A percentile compares a stretch with the other conserved stretches of the same genome.
Evolutionary conservation across 345 rosid species (phyloP).

Genomic region (Rubroshorea leprosula): DNA sequence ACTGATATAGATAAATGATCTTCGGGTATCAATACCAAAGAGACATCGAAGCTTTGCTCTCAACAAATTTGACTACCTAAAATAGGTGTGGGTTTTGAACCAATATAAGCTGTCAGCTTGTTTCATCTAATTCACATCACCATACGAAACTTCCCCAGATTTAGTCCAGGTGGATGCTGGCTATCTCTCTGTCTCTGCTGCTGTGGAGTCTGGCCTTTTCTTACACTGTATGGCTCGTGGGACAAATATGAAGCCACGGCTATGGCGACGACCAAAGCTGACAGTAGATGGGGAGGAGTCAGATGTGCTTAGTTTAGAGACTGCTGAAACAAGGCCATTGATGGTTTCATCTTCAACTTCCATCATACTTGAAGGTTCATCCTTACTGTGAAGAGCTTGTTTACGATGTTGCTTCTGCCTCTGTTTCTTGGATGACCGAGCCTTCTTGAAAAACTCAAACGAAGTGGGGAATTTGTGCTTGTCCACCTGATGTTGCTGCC

Average conservation of each 20-base stretch:
- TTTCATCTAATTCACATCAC: too few species aligned
- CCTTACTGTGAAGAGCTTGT: conserved; percentile 24
- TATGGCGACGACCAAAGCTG: conserved; percentile 76
- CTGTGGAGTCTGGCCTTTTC: conserved; percentile 29
- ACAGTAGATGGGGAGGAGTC: conserved; percentile 67
- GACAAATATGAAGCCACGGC: conserved; percentile 66
- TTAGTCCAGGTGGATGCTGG: neutral
- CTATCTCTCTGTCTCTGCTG: conserved; percentile 24
- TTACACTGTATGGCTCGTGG: conserved; percentile 59
- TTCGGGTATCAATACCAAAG: too few species aligned
- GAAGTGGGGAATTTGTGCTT: conserved; percentile 87
- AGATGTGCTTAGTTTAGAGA: conserved; percentile 70
- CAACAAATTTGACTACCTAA: too few species aligned
- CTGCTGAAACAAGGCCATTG: conserved; percentile 71
- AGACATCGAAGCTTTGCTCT: too few species aligned
- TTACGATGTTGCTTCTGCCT: conserved; percentile 58
- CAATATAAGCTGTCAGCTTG: too few species aligned
- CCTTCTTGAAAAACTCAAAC: conserved; percentile 73
- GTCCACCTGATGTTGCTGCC: conserved; percentile 80
- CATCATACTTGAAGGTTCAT: conserved; percentile 42
- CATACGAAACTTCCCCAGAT: neutral
- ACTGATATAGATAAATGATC: neutral
- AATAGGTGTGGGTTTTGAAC: too few species aligned
- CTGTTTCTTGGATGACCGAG: conserved; percentile 66
- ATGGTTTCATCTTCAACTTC: conserved; percentile 68